Evolutionary conservation across 805 yeast species (phyloP).

Genomic region (Candida alai): DNA sequence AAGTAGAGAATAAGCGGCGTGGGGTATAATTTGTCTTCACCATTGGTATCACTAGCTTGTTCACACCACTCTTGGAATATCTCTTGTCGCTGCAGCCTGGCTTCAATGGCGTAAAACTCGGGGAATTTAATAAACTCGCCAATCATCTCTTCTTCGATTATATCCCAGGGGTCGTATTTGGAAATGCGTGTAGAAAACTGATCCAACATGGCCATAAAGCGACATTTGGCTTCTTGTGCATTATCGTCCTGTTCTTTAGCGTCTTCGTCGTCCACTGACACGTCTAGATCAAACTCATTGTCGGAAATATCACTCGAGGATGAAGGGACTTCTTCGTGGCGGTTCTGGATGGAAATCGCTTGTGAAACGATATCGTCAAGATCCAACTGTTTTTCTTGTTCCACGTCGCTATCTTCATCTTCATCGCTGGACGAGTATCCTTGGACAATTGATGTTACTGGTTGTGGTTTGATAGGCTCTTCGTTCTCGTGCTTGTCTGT

Average conservation of each 20-base stretch:
- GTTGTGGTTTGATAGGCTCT: too few species aligned
- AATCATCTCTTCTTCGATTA: slow-evolving; percentile 35
- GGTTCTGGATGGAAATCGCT: slow-evolving; percentile 5
- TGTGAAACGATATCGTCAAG: background rate
- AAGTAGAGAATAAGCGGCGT: slow-evolving; percentile 19
- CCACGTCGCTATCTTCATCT: slow-evolving; percentile 14
- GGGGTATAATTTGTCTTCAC: slow-evolving; percentile 14
- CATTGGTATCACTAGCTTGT: slow-evolving; percentile 5
- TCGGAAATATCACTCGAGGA: background rate
- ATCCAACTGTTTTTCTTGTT: slow-evolving; percentile 8
- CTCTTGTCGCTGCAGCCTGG: slow-evolving; percentile 16
- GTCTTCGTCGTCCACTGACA: slow-evolving; percentile 12
- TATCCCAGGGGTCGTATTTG: slow-evolving; percentile 33
- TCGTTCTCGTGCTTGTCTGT: background rate
- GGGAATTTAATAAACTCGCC: slow-evolving; percentile 24
- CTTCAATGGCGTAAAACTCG: slow-evolving; percentile 23
- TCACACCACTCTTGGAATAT: slow-evolving; percentile 26
- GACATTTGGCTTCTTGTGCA: slow-evolving; percentile 10
- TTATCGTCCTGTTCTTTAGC: slow-evolving; percentile 2
- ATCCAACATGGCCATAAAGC: slow-evolving; percentile 27
- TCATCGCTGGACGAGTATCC: slow-evolving; percentile 27
- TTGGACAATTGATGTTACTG: slow-evolving; percentile 11
- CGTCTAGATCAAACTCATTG: slow-evolving; percentile 13
- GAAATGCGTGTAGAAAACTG: slow-evolving; percentile 22
- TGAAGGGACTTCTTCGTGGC: too few species aligned